Evolutionary conservation across 345 rosid species (phyloP).

Genomic region (Populus davidiana): DNA sequence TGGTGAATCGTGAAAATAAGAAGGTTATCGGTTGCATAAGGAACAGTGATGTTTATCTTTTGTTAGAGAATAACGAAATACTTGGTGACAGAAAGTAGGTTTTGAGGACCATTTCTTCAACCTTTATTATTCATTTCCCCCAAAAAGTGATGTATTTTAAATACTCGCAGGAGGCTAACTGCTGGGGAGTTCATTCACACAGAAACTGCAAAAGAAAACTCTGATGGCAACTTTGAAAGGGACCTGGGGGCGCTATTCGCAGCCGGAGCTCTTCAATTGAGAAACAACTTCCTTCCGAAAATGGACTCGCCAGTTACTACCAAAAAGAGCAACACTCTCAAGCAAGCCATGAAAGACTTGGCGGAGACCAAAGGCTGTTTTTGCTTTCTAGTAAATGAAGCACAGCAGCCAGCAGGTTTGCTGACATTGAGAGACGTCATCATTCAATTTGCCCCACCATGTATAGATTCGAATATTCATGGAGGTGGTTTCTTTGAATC

Average conservation of each 20-base stretch:
- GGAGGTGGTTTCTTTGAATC: conserved; percentile 41
- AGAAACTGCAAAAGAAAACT: conserved; percentile 8
- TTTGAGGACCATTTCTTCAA: neutral
- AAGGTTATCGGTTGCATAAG: conserved; percentile 30
- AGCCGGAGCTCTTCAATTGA: conserved; percentile 28
- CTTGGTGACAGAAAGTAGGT: conserved; percentile 21
- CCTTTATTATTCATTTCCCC: neutral
- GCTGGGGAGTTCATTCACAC: conserved; percentile 29
- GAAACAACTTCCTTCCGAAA: conserved; percentile 29
- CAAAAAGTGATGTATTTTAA: neutral
- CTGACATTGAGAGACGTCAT: conserved; percentile 33
- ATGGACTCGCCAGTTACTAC: conserved; percentile 36
- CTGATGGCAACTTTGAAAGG: conserved; percentile 19
- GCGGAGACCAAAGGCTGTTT: conserved; percentile 26
- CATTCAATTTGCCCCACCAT: conserved; percentile 41
- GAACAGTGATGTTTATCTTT: conserved; percentile 31
- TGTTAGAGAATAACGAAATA: conserved; percentile 26
- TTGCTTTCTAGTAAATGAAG: conserved; percentile 30
- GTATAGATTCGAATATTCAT: conserved; percentile 30
- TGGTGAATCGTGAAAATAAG: conserved; percentile 16
- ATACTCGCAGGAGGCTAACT: conserved; percentile 20
- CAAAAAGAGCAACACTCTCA: conserved; percentile 34
- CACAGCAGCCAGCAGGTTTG: conserved; percentile 10
- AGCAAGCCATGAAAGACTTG: conserved; percentile 40
- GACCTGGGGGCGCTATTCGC: conserved; percentile 27